Conservation (phyloP, 2,329 filamentous ascomycete species). For the Dendrostoma leiphaemia region DNA sequence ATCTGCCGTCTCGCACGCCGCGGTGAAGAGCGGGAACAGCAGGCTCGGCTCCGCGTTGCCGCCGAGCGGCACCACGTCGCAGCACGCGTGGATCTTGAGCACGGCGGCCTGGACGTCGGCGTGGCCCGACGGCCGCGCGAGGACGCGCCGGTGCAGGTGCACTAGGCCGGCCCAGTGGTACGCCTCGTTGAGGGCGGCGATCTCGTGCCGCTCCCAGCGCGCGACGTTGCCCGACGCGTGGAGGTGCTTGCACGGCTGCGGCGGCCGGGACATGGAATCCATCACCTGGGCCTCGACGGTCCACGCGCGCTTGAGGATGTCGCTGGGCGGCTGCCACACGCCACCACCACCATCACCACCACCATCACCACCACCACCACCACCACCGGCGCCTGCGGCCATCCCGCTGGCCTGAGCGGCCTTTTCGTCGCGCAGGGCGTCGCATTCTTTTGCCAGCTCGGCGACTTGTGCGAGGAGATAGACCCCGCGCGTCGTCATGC, state of each 20-base stretch:
- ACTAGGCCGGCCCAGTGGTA: constrained; percentile 77
- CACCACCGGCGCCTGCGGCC: too few relatives aligned
- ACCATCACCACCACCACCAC: not conserved
- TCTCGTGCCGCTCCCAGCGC: constrained; percentile 60
- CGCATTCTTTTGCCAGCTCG: constrained; percentile 67
- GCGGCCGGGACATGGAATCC: constrained; percentile 46
- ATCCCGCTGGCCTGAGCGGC: not conserved
- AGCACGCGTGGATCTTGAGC: constrained; percentile 58
- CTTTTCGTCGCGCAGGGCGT: constrained; percentile 56
- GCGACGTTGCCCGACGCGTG: constrained; percentile 48
- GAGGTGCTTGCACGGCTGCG: constrained; percentile 45
- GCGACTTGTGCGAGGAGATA: constrained; percentile 70
- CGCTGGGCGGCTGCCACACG: constrained; percentile 57
- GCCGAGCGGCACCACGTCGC: constrained; percentile 62
- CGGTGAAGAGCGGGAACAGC: constrained; percentile 80
- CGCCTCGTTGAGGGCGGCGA: constrained; percentile 71
- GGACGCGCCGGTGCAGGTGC: constrained; percentile 71
- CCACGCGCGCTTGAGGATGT: constrained; percentile 55
- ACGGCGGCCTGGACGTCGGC: constrained; percentile 63
- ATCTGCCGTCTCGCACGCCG: constrained; percentile 69
- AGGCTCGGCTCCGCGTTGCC: constrained; percentile 73
- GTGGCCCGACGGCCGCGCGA: constrained; percentile 58
- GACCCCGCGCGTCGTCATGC: constrained; percentile 71
- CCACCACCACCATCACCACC: constrained; percentile 32
- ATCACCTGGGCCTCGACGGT: constrained; percentile 60